These are phyloP conservation scores for Volvox africanus DNA, from an alignment of 139 green algal genomes.

Conservation along the genomic window DNA sequence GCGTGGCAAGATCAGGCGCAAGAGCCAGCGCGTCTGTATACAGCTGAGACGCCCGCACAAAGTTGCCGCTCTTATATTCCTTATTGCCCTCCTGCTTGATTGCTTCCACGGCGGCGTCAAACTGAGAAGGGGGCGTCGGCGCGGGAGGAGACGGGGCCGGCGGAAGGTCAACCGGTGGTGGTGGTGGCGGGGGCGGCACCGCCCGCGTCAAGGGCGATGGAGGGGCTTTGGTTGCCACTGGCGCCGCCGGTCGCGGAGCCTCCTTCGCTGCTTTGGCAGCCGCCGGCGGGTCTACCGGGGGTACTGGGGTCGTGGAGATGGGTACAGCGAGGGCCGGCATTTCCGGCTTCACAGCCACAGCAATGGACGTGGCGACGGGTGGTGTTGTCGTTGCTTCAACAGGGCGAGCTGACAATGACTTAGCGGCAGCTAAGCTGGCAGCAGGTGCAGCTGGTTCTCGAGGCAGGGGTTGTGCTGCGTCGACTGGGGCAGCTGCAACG, in stretches of 20 bases:
- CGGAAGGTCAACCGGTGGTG: not conserved
- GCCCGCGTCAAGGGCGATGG: not conserved
- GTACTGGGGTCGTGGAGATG: not conserved
- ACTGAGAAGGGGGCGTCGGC: not conserved
- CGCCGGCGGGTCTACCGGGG: not conserved
- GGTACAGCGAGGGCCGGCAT: not conserved
- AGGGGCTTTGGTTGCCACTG: not conserved
- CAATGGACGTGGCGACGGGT: too few relatives aligned
- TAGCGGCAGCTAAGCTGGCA: not conserved
- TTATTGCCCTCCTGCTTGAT: conserved; percentile 52
- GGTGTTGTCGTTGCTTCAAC: not conserved
- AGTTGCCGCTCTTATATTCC: conserved; percentile 24
- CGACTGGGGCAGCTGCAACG: not conserved
- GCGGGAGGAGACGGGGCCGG: not conserved
- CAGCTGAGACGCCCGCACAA: conserved; percentile 16
- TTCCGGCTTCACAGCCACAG: too few relatives aligned
- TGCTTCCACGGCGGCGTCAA: not conserved
- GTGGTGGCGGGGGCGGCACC: not conserved
- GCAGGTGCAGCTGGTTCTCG: not conserved
- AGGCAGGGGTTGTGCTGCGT: not conserved
- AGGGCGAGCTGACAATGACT: not conserved
- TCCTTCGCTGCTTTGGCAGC: not conserved
- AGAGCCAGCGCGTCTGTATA: conserved; percentile 51
- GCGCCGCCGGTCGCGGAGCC: not conserved
- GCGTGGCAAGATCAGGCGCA: conserved; percentile 19